Percentiles rank a stretch among this genome's conserved stretches.
Evolutionary conservation across 352 stramenopile species (phyloP).

Genomic region (Pythium phragmitis): DNA sequence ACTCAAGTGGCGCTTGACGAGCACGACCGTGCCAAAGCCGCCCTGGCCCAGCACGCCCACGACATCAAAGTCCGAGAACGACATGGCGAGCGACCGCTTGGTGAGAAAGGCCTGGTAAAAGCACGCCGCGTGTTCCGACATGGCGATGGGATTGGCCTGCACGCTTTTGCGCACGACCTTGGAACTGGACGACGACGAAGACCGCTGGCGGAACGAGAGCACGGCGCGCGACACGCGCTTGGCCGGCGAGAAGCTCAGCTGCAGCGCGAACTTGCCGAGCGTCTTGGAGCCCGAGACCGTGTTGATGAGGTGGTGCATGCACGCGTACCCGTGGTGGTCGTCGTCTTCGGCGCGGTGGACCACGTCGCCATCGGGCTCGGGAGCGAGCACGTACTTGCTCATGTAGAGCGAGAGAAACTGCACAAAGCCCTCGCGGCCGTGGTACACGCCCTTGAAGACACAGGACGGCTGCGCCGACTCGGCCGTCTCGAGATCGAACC

Average conservation of each 20-base stretch:
- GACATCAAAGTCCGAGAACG: conserved; percentile 86
- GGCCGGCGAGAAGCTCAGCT: conserved; percentile 82
- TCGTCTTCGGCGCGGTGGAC: conserved; percentile 66
- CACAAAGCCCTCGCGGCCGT: conserved; percentile 83
- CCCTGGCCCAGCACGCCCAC: conserved; percentile 79
- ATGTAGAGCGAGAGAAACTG: conserved; percentile 80
- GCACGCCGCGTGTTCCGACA: conserved; percentile 72
- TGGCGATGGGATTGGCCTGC: conserved; percentile 70
- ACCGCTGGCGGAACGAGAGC: conserved; percentile 78
- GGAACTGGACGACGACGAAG: conserved; percentile 27
- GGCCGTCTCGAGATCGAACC: conserved; percentile 80
- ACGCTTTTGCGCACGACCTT: conserved; percentile 41
- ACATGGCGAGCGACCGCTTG: conserved; percentile 80
- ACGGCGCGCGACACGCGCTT: conserved; percentile 81
- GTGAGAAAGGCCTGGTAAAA: conserved; percentile 84
- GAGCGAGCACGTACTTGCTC: conserved; percentile 76
- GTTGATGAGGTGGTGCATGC: conserved; percentile 62
- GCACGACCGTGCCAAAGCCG: conserved; percentile 77
- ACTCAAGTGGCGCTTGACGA: conserved; percentile 77
- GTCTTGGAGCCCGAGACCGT: conserved; percentile 78
- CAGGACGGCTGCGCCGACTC: conserved; percentile 74
- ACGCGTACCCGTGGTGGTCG: conserved; percentile 70
- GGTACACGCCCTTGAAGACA: conserved; percentile 88
- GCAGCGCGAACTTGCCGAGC: conserved; percentile 66
- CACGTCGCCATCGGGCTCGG: conserved; percentile 46